Base-by-base conservation (phyloP, 139 green algal species). In the Tetraselmis chui region DNA sequence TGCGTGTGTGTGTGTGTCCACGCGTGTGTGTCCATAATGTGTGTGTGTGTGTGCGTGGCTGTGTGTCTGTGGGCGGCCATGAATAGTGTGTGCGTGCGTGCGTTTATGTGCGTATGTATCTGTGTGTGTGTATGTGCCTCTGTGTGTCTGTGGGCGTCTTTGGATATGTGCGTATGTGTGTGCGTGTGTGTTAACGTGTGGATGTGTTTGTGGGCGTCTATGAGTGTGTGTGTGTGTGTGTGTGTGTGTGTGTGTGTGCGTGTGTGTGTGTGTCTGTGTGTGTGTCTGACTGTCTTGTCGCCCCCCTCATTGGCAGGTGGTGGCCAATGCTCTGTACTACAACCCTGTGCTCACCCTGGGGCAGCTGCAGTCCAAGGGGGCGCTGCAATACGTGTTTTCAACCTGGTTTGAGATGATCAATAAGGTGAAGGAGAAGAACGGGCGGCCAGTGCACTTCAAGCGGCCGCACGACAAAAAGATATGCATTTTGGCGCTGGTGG, bases 311-410 rank as follows among this genome's bases (percentile, higher is more conserved):
- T n/a, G n/a, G 29, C 29, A 59, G 74, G 86, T 94, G 78, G 89
- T 96, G 32, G 93, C 95, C 28, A 94, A 96, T 29, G 90, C 91
- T 1, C 84, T 99, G 25, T 96, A 97, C 91, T 99, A 99, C 90
- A 96, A 97, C 82, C 75, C 94, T 1, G 27, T 32, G 18, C 90
- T 98, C 28, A 84, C 92, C 2, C 82, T 98, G 75, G 29, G 67
- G 11, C 25, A 86, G 59, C 86, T 98, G 86, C 59, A 84, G 77
- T 58, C 86, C 23, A 81, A 91, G 78, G 84, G 79, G 31, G 59
- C 59, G 0, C 77, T 79, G 0, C 32, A 76, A 32, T 79, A 82
- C 30, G 81, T 94, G 29, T 91, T 96, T 76, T 29, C 67, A 1
- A 84, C 80, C 18, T 95, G 90, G 92, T 90, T 95, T 28, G 59